phyloP scores from a whole-genome alignment of 169 alveolate genomes.

The Eimeria brunetti region DNA sequence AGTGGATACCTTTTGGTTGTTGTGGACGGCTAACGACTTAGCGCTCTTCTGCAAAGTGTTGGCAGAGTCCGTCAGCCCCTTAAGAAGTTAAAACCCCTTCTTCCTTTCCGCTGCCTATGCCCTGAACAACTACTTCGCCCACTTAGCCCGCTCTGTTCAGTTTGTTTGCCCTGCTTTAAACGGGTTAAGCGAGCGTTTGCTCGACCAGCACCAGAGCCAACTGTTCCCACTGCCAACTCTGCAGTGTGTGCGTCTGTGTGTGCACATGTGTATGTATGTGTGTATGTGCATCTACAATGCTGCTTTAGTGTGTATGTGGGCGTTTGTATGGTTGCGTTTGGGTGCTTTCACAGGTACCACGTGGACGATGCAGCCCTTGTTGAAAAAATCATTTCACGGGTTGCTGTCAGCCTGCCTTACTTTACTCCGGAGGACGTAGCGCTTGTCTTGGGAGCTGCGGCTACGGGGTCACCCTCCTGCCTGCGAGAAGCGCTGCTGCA shows the following conservation, averaged over 20 bases:
- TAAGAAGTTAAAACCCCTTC: background rate
- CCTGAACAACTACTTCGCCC: no score
- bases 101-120: background rate
- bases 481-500: constrained; percentile 9
- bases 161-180: background rate
- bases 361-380: constrained; percentile 7
- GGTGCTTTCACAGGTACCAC: background rate
- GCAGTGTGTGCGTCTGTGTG: no score
- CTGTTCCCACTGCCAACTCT: background rate
- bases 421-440: constrained; percentile 43
- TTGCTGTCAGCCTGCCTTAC: background rate
- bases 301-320: background rate
- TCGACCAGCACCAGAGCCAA: background rate
- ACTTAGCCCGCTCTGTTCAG: background rate
- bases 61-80: constrained; percentile 1
- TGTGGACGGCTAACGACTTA: constrained; percentile 61
- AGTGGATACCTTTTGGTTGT: constrained; percentile 35
- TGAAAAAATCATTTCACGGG: background rate
- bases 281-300: background rate
- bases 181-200: background rate
- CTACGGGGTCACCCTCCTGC: background rate
- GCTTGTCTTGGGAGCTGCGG: constrained; percentile 15
- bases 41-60: constrained; percentile 47
- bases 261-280: no score
- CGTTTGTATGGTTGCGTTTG: background rate